Evolutionary conservation across 2,329 filamentous ascomycete genomes (phyloP), one percentile per base, ranked within the genome.

Genomic region (Botrytis medusae): DNA sequence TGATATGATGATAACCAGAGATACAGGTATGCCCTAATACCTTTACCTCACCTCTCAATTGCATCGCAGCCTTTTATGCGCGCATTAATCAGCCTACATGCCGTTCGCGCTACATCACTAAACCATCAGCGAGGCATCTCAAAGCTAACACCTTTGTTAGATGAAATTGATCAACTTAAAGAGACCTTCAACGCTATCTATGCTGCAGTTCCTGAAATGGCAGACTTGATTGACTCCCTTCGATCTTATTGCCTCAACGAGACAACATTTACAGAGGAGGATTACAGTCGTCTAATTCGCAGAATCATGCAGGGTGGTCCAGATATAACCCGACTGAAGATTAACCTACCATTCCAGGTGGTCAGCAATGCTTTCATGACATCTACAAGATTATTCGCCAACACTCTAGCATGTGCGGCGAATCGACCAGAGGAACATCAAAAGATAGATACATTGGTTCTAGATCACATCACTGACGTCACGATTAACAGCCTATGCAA

Each of bases 341-440:
- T 88, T 34, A 86, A 84, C 74, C 83, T 88, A 8, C 86, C 86
- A 4, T 87, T 86, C 74, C 85, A 87, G 76, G 81, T 88, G 14
- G 82, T 87, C 18, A 84, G 84, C 25, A 81, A 81, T 16, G 81
- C 84, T 74, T 85, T 83, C 74, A 82, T 83, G 73, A 84, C 85
- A 61, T 83, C 85, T 29, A 88, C 86, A 16, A 83, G 86, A 76
- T 83, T 88, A n/a, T 80, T 88, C 25, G 86, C 85, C 69, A 87
- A 86, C 72, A 86, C 84, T 5, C 80, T 88, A 73, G 85, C 86
- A 74, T 85, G 84, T 5, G 80, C 88, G 69, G 83, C 83, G 4
- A 79, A 81, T 44, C 82, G 86, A 10, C 82, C 83, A 1, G 83
- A 86, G 72, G 85, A 86, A 72, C 82, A 83, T 69, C 79, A 80